Conservation (phyloP, 1,284 basidiomycete species). For the Xanthoconium separans region DNA sequence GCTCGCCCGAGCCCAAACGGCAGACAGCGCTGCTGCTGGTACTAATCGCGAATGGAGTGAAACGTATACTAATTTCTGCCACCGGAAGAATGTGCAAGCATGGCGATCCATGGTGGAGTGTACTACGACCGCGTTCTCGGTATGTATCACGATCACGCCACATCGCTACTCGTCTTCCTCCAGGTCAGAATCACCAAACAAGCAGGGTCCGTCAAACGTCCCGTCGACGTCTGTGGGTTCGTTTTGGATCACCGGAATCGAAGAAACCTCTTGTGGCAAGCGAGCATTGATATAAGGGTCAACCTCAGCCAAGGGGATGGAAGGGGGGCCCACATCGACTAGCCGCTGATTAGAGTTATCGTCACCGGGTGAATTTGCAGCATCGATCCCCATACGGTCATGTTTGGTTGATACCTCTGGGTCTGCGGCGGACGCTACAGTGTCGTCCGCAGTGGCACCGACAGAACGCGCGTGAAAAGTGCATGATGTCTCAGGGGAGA, state of each 20-base stretch:
- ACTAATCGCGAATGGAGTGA: background rate
- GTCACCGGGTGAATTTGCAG: background rate
- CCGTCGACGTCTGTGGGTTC: conserved; percentile 2
- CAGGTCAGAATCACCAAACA: conserved; percentile 31
- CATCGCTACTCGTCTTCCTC: conserved; percentile 24
- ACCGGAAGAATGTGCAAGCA: background rate
- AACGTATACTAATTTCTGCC: background rate
- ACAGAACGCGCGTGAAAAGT: background rate
- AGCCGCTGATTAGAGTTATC: background rate
- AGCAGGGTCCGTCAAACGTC: conserved; percentile 26
- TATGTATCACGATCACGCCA: background rate
- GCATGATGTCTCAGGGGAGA: background rate
- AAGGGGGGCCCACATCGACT: background rate
- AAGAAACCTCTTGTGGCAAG: background rate
- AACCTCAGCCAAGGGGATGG: background rate
- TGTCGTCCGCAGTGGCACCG: background rate
- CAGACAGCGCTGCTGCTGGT: too few relatives aligned
- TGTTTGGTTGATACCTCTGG: conserved; percentile 1
- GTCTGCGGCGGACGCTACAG: background rate
- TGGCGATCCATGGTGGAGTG: background rate
- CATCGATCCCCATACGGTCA: background rate
- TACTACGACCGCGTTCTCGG: background rate
- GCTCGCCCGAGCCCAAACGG: too few relatives aligned
- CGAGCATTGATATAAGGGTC: background rate
- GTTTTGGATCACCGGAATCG: background rate